Evolutionary conservation across 352 stramenopile species (phyloP).

Genomic region (Phytophthora quininea): DNA sequence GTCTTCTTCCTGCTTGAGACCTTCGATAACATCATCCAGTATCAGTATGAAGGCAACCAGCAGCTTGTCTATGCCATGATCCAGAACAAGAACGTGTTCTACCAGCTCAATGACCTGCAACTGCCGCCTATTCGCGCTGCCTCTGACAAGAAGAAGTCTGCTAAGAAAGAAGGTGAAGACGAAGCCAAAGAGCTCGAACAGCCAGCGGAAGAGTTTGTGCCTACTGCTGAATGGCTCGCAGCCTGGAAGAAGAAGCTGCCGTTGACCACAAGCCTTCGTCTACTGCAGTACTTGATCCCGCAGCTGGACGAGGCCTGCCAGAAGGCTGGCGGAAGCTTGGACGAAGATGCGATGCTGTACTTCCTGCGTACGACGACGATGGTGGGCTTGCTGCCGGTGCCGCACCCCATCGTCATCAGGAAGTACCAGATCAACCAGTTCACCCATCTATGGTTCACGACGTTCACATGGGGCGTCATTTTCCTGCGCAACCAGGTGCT

Average conservation of each 20-base stretch:
- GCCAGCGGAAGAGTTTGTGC: slow-evolving; percentile 71
- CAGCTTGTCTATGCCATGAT: slow-evolving; percentile 99
- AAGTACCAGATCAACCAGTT: slow-evolving; percentile 99
- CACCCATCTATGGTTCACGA: slow-evolving; percentile 98
- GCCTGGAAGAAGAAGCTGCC: slow-evolving; percentile 95
- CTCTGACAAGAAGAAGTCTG: slow-evolving; percentile 16
- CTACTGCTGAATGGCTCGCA: slow-evolving; percentile 94
- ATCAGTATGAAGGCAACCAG: slow-evolving; percentile 97
- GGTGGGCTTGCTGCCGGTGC: slow-evolving; percentile 97
- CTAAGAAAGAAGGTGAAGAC: slow-evolving; percentile 24
- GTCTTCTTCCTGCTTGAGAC: slow-evolving; percentile 97
- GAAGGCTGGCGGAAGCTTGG: slow-evolving; percentile 86
- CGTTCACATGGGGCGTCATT: slow-evolving; percentile 99
- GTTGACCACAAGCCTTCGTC: slow-evolving; percentile 93
- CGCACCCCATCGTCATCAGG: slow-evolving; percentile 98
- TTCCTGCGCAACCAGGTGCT: slow-evolving; percentile 97
- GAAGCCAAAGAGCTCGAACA: slow-evolving; percentile 16
- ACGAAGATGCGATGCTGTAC: slow-evolving; percentile 96
- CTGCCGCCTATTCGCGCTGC: slow-evolving; percentile 84
- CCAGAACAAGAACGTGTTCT: slow-evolving; percentile 95
- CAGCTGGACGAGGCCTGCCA: slow-evolving; percentile 81
- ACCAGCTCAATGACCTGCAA: slow-evolving; percentile 89
- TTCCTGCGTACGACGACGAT: slow-evolving; percentile 98
- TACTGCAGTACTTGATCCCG: slow-evolving; percentile 95
- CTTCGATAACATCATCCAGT: slow-evolving; percentile 99